Evolutionary conservation across 2,329 filamentous ascomycete species (phyloP).

Genomic region (Sporothrix curviconia): DNA sequence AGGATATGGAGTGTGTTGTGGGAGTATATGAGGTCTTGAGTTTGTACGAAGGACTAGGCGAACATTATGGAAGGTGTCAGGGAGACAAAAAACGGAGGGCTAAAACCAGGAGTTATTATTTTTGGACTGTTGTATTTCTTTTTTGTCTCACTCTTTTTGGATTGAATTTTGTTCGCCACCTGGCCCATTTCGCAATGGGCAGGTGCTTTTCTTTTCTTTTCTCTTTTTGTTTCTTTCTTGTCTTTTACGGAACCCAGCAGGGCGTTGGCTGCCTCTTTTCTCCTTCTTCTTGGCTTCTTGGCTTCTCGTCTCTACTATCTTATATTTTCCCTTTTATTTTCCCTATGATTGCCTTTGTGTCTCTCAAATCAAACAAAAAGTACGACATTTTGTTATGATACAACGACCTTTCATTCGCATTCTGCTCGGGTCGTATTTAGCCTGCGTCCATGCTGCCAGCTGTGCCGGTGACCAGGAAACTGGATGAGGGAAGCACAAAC

Average conservation of each 20-base stretch:
- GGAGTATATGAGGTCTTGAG: too few species aligned
- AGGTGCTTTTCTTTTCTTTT: background rate
- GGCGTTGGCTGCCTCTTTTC: constrained; percentile 7
- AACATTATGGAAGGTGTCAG: background rate
- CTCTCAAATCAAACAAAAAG: background rate
- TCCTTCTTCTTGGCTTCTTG: background rate
- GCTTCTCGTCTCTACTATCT: background rate
- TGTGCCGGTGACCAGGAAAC: background rate
- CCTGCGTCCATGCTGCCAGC: too few species aligned
- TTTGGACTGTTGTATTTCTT: background rate
- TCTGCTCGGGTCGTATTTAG: too few species aligned
- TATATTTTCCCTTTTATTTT: background rate
- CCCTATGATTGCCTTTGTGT: background rate
- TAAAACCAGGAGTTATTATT: background rate
- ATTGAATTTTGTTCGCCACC: too few species aligned
- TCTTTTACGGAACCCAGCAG: background rate
- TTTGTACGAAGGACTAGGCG: background rate
- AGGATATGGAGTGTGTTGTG: too few species aligned
- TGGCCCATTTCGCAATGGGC: too few species aligned
- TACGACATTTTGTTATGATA: too few species aligned
- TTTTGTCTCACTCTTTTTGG: too few species aligned
- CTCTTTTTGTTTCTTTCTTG: background rate
- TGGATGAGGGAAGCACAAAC: background rate
- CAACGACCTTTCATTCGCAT: too few species aligned
- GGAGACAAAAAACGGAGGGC: background rate